A percentile compares a stretch with the other conserved stretches of the same genome.
phyloP scores from a whole-genome alignment of 257 asterid genomes.

The Solanum infundibuliforme region DNA sequence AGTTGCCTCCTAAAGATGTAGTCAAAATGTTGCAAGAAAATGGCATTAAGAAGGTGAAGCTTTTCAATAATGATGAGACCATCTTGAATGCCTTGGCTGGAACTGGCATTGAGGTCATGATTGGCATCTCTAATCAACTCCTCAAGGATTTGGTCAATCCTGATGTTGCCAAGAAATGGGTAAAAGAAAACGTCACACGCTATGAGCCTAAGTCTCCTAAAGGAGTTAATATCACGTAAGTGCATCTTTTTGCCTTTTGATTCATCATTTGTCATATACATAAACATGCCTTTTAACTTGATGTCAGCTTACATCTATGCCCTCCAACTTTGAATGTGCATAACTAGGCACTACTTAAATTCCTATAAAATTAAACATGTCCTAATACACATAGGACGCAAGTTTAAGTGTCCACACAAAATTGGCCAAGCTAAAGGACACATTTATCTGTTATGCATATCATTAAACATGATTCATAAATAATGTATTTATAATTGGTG shows the following conservation, averaged over 20 bases:
- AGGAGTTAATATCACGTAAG: slow-evolving; percentile 40
- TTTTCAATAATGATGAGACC: slow-evolving; percentile 19
- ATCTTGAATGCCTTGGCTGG: slow-evolving; percentile 31
- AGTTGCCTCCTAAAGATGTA: slow-evolving; percentile 20
- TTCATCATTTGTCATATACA: background rate
- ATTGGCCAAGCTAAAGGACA: background rate
- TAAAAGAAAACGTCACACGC: slow-evolving; percentile 18
- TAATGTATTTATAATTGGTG: background rate
- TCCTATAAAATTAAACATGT: background rate
- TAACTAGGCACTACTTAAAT: too few species aligned
- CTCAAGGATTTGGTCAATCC: background rate
- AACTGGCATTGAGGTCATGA: slow-evolving; percentile 30
- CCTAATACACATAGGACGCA: background rate
- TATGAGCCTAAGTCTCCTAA: slow-evolving; percentile 6
- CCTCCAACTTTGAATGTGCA: background rate
- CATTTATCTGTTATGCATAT: background rate
- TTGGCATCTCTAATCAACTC: slow-evolving; percentile 23
- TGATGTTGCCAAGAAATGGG: slow-evolving; percentile 20
- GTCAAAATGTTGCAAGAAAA: slow-evolving; percentile 25
- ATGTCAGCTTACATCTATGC: too few species aligned
- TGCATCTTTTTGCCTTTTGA: background rate
- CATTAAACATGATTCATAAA: background rate
- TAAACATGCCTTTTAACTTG: too few species aligned
- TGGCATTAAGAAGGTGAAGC: slow-evolving; percentile 23
- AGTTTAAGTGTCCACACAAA: background rate